Base-by-base conservation (phyloP, 495 filamentous ascomycete genomes). In the Neurospora africana region DNA sequence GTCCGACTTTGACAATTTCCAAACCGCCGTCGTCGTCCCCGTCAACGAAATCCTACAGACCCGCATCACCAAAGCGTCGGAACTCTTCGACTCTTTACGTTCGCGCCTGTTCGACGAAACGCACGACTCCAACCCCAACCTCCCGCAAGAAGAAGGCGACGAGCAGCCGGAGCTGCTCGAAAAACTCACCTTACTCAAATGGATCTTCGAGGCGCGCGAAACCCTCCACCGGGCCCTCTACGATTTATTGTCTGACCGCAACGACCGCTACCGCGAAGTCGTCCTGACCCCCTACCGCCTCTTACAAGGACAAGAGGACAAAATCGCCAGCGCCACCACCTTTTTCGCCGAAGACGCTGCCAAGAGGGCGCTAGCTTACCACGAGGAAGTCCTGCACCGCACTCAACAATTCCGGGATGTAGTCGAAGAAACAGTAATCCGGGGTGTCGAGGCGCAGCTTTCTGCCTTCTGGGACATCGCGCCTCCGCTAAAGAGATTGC, bases 401-500 rank as follows among this genome's bases (percentile, higher is more conserved):
- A 89, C 90, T 30, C 88, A 93, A 71, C 89, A 91, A 30, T 97
- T 98, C 79, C 83, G 92, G 70, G 86, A 88, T 39, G 88, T 95
- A 21, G 89, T 98, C 37, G 94, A 97, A 80, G 86, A 89, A 77
- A 95, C 95, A 70, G 93, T 96, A 33, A 87, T 88, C 4, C 89
- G 93, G 5, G 95, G 94, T 5, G 93, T 98, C 19, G 95, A 98
- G 78, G 86, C 91, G 38, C 96, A 98, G 79, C 86, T 97, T 0
- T 91, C 89, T 19, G 93, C 93, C 4, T 99, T 98, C 82, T 99
- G 95, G 95, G 96, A 99, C 76, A 97, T 98, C 74, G 95, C 94
- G 0, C 96, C 96, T 1, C 86, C 88, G 1, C 86, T 99, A 0
- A 84, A 90, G 11, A 86, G 89, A 1, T 80, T 97, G 27, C 86